A percentile compares a stretch with the other conserved stretches of the same genome.
These are phyloP conservation scores for Nidula microcarpa DNA, from an alignment of 768 basidiomycete species.

Conservation along the genomic window DNA sequence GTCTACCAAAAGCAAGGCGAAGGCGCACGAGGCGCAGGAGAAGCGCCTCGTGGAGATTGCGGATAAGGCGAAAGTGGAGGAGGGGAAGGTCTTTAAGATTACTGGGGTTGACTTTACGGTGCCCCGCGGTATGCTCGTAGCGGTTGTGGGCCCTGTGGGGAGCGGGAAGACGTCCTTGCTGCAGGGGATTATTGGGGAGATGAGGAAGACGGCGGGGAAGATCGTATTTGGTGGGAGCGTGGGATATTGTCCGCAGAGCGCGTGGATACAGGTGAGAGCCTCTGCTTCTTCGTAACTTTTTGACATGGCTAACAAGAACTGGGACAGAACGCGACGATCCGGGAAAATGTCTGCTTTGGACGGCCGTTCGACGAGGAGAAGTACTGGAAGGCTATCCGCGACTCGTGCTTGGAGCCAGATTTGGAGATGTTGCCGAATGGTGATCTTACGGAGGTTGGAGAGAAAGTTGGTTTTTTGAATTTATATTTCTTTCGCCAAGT, in stretches of 20 bases:
- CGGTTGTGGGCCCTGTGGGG: slow-evolving; percentile 83
- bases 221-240: slow-evolving; percentile 74
- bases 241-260: slow-evolving; percentile 81
- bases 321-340: slow-evolving; percentile 70
- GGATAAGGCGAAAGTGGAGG: slow-evolving; percentile 27
- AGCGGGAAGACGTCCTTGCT: slow-evolving; percentile 67
- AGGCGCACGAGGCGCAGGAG: slow-evolving; percentile 25
- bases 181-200: slow-evolving; percentile 79
- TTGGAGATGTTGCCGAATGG: slow-evolving; percentile 73
- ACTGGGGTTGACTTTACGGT: slow-evolving; percentile 62
- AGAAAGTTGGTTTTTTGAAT: slow-evolving; percentile 35
- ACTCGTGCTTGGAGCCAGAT: slow-evolving; percentile 79
- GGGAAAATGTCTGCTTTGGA: slow-evolving; percentile 90
- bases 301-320: not conserved
- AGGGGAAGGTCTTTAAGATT: slow-evolving; percentile 58
- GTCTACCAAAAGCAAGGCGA: slow-evolving; percentile 10
- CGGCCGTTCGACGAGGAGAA: slow-evolving; percentile 74
- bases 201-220: slow-evolving; percentile 65
- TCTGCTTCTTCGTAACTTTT: not conserved
- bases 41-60: slow-evolving; percentile 12
- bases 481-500: no score
- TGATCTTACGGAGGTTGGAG: slow-evolving; percentile 83
- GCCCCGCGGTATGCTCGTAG: slow-evolving; percentile 74
- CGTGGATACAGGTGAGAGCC: slow-evolving; percentile 77
- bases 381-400: slow-evolving; percentile 78